phyloP scores from a whole-genome alignment of 2,329 filamentous ascomycete genomes.

The Dactylellina leptospora region DNA sequence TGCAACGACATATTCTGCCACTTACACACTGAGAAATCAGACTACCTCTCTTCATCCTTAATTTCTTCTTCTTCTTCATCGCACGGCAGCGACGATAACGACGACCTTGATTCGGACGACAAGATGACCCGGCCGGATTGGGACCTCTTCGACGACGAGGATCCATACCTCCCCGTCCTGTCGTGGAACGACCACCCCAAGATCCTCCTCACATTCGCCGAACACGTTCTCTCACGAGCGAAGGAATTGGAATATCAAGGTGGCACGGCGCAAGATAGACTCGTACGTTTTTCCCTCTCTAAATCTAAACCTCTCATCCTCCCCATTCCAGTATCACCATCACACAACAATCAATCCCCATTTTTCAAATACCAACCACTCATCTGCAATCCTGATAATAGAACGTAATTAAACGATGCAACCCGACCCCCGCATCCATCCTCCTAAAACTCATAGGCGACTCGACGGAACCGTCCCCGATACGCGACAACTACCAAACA shows the following conservation, averaged over 20 bases:
- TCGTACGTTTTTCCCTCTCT: constrained; percentile 8
- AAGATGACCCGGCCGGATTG: neutral
- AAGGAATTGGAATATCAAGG: constrained; percentile 8
- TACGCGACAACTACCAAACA: neutral
- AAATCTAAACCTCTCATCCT: neutral
- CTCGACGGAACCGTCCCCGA: constrained; percentile 3
- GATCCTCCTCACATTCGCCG: constrained; percentile 28
- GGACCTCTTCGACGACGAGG: constrained; percentile 29
- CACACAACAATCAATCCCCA: no score
- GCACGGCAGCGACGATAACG: neutral
- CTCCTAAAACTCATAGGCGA: constrained; percentile 19
- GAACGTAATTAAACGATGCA: constrained; percentile 1
- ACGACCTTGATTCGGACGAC: neutral
- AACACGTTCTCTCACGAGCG: constrained; percentile 19
- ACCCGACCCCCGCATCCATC: constrained; percentile 9
- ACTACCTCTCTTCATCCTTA: neutral
- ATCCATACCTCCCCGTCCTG: constrained; percentile 14
- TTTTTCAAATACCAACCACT: no score
- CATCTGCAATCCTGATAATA: no score
- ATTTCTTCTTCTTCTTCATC: neutral
- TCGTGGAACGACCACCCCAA: constrained; percentile 9
- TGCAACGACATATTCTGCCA: neutral
- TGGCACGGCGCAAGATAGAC: neutral
- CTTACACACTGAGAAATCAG: neutral
- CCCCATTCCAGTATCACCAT: neutral